A percentile compares a stretch with the other conserved stretches of the same genome.
Conservation (phyloP, 371 early-diverging fungal species). For the Mortierella sp. region DNA sequence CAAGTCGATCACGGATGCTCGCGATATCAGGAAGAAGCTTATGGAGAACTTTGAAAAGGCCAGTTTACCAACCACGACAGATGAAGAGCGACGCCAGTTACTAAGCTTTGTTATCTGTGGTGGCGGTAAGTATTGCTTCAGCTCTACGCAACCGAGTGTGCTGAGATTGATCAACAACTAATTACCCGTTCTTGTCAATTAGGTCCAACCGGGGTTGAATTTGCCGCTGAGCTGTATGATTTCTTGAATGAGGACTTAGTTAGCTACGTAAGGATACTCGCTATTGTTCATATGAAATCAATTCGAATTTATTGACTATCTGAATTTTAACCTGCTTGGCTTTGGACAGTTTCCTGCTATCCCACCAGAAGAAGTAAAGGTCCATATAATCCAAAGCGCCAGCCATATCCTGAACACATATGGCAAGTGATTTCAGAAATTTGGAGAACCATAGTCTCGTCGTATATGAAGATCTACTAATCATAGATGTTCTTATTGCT, state of each 20-base stretch:
- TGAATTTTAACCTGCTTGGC: not conserved
- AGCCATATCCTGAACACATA: constrained; percentile 88
- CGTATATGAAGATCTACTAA: too few species aligned
- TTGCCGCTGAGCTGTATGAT: constrained; percentile 88
- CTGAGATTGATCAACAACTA: not conserved
- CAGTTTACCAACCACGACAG: constrained; percentile 76
- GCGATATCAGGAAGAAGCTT: constrained; percentile 74
- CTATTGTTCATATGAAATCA: not conserved
- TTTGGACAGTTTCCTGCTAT: constrained; percentile 68
- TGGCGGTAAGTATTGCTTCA: constrained; percentile 66
- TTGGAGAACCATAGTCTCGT: not conserved
- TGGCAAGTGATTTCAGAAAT: constrained; percentile 60
- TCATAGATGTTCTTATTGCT: not conserved
- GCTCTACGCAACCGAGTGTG: too few species aligned
- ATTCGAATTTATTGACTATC: not conserved
- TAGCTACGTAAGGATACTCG: constrained; percentile 71
- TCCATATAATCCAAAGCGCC: constrained; percentile 78
- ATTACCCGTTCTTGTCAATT: constrained; percentile 24
- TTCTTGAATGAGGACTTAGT: constrained; percentile 86
- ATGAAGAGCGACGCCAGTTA: constrained; percentile 81
- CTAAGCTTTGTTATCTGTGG: constrained; percentile 91
- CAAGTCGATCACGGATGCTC: constrained; percentile 82
- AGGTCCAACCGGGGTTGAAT: constrained; percentile 85
- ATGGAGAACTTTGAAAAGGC: constrained; percentile 89
- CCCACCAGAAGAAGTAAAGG: constrained; percentile 73